Conservation (phyloP, 495 filamentous ascomycete species). For the Penicillium atrosanguineum region DNA sequence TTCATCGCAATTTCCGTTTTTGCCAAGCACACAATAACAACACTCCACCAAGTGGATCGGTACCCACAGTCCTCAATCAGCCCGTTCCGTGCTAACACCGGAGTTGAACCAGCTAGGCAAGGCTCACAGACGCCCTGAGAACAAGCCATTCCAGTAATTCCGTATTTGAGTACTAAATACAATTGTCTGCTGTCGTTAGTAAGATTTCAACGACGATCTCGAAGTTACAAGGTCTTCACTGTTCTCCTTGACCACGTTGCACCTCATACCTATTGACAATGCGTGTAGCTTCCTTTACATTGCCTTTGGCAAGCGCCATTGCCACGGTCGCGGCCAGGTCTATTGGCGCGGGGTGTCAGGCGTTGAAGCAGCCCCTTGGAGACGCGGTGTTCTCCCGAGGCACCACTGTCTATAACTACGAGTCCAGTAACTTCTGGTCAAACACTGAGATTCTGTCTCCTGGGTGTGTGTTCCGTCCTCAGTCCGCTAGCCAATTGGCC, state of each 20-base stretch:
- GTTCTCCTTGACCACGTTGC: background rate
- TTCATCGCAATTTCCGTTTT: slow-evolving; percentile 12
- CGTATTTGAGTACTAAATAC: background rate
- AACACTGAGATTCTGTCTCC: slow-evolving; percentile 37
- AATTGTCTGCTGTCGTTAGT: too few relatives aligned
- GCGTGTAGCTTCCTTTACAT: slow-evolving; percentile 19
- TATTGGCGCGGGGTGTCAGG: slow-evolving; percentile 18
- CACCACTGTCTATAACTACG: slow-evolving; percentile 29
- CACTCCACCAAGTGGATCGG: slow-evolving; percentile 13
- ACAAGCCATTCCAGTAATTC: slow-evolving; percentile 7
- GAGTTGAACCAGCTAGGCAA: slow-evolving; percentile 2
- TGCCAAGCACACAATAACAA: background rate
- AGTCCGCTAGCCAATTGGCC: slow-evolving; percentile 23
- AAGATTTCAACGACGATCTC: too few relatives aligned
- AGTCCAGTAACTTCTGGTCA: slow-evolving; percentile 37
- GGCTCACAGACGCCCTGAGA: background rate
- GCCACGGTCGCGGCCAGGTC: slow-evolving; percentile 1
- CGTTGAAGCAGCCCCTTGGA: slow-evolving; percentile 14
- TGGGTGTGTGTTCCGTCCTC: slow-evolving; percentile 34
- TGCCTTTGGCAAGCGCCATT: slow-evolving; percentile 21
- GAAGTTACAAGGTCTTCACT: too few relatives aligned
- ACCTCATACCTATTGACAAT: slow-evolving; percentile 9
- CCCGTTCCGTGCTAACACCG: slow-evolving; percentile 2
- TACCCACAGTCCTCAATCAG: slow-evolving; percentile 6
- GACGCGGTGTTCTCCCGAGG: slow-evolving; percentile 22